Evolutionary conservation across 192 early-diverging fungal genomes (phyloP).

Genomic region (Geranomyces variabilis): DNA sequence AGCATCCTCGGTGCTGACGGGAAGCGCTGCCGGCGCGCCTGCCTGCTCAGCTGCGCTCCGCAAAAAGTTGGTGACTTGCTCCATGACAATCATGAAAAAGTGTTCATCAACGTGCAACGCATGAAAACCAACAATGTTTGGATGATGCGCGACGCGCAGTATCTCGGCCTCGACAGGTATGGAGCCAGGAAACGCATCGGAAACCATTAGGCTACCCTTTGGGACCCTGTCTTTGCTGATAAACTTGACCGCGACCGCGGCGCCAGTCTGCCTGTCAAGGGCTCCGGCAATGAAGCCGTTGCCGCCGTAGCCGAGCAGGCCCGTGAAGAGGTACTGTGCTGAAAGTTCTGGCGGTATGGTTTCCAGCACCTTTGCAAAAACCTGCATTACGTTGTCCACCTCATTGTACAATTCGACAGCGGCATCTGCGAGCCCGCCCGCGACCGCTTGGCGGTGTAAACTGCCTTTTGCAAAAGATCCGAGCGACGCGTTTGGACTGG

Average conservation of each 20-base stretch:
- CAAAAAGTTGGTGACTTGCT: conserved; percentile 18
- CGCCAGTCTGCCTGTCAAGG: conserved; percentile 23
- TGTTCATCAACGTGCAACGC: conserved; percentile 21
- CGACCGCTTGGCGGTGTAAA: not conserved
- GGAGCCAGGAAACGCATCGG: conserved; percentile 8
- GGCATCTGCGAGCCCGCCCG: conserved; percentile 14
- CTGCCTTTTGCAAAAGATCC: not conserved
- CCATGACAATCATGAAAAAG: conserved; percentile 35
- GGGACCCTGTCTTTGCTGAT: conserved; percentile 13
- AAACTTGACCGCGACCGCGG: conserved; percentile 35
- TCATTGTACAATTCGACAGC: conserved; percentile 20
- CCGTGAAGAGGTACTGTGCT: conserved; percentile 31
- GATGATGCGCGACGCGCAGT: conserved; percentile 21
- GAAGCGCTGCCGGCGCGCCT: not conserved
- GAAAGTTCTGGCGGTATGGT: conserved; percentile 29
- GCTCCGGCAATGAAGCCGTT: conserved; percentile 42
- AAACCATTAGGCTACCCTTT: conserved; percentile 5
- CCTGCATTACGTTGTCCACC: conserved; percentile 36
- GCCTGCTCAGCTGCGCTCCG: not conserved
- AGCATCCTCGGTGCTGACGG: not conserved
- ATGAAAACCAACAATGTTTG: conserved; percentile 32
- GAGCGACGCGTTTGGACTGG: not conserved
- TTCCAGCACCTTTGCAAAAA: conserved; percentile 27
- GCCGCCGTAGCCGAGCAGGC: conserved; percentile 39
- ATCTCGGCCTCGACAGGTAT: conserved; percentile 36